A percentile compares a stretch with the other conserved stretches of the same genome.
These are phyloP conservation scores for Pisolithus tinctorius DNA, from an alignment of 768 basidiomycete species.

Conservation along the genomic window DNA sequence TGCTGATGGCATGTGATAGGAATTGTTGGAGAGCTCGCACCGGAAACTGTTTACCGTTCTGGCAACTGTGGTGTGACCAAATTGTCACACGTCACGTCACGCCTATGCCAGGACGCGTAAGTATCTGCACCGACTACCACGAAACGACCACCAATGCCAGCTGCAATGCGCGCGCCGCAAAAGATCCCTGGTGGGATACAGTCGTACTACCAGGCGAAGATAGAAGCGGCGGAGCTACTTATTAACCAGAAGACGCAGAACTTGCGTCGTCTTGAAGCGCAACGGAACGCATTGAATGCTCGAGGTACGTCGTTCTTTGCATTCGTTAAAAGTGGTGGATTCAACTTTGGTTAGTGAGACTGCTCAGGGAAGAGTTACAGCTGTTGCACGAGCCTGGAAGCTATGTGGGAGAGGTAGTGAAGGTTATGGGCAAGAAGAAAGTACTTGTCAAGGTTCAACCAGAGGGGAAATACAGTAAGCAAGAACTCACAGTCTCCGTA, in stretches of 20 bases:
- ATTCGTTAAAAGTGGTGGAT: not conserved
- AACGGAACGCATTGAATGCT: conserved; percentile 94
- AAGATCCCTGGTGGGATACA: conserved; percentile 63
- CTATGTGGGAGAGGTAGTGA: conserved; percentile 96
- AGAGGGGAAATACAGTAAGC: conserved; percentile 97
- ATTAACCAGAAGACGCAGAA: conserved; percentile 98
- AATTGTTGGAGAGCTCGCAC: too few relatives aligned
- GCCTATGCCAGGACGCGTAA: conserved; percentile 3
- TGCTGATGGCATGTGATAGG: too few relatives aligned
- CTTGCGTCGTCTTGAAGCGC: conserved; percentile 89
- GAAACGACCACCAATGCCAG: conserved; percentile 29
- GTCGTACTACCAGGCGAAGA: conserved; percentile 94
- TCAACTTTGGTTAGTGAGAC: conserved; percentile 50
- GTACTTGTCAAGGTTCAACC: conserved; percentile 98
- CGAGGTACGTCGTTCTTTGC: conserved; percentile 50
- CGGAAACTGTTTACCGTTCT: too few relatives aligned
- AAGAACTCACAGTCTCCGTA: not conserved
- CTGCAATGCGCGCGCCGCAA: conserved; percentile 22
- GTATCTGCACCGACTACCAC: not conserved
- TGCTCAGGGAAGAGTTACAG: conserved; percentile 89
- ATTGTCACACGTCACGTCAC: conserved; percentile 2
- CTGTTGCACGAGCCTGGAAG: conserved; percentile 91
- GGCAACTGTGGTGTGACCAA: not conserved
- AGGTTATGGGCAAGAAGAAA: conserved; percentile 99
- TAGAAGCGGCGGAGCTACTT: conserved; percentile 84